Conservation (phyloP, 768 basidiomycete genomes). For the Glaciozyma antarctica region DNA sequence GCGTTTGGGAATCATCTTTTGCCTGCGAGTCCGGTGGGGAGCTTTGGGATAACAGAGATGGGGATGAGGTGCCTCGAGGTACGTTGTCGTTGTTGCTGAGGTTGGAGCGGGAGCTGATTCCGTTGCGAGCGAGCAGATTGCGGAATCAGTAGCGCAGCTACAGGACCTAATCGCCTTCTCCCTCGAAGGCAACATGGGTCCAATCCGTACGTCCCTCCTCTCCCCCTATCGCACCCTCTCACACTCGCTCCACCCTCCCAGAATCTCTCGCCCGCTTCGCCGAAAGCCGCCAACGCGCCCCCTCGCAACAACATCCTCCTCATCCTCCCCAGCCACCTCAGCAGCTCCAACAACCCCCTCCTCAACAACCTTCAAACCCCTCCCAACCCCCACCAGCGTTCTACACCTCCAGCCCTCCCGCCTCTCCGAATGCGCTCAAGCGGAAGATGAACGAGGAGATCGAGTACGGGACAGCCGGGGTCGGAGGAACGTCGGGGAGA, state of each 20-base stretch:
- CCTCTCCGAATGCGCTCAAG: too few relatives aligned
- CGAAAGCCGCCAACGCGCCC: neutral
- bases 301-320: neutral
- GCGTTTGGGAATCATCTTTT: neutral
- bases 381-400: too few relatives aligned
- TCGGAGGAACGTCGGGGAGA: too few relatives aligned
- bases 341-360: too few relatives aligned
- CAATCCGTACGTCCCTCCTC: conserved; percentile 9
- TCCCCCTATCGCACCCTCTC: neutral
- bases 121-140: conserved; percentile 6
- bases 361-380: too few relatives aligned
- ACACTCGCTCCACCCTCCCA: neutral
- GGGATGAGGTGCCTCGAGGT: conserved; percentile 32
- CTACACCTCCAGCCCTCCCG: too few relatives aligned
- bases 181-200: conserved; percentile 18
- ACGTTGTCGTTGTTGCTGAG: neutral
- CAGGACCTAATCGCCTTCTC: conserved; percentile 29
- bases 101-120: neutral
- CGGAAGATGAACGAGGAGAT: too few relatives aligned
- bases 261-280: conserved; percentile 23
- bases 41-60: conserved; percentile 30
- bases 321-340: neutral
- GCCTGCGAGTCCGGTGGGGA: conserved; percentile 17
- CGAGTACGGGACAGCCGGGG: too few relatives aligned
- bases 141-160: conserved; percentile 31